Evolutionary conservation across 2,329 filamentous ascomycete species (phyloP).

Genomic region (Colletotrichum phormii): DNA sequence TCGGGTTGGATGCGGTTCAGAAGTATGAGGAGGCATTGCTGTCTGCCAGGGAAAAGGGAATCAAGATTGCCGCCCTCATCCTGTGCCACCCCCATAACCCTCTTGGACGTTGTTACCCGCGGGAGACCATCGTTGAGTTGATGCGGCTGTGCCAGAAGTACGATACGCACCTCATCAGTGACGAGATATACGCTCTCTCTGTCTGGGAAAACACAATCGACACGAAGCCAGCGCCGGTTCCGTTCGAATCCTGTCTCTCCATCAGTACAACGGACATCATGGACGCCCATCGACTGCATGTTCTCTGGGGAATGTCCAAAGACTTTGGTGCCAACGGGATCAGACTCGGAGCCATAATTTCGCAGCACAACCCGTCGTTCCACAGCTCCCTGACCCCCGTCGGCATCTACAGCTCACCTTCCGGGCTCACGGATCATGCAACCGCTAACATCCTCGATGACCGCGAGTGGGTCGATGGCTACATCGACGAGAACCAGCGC

Average conservation of each 20-base stretch:
- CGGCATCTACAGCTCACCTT: slow-evolving; percentile 27
- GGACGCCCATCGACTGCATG: slow-evolving; percentile 53
- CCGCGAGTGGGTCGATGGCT: slow-evolving; percentile 50
- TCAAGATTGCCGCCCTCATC: slow-evolving; percentile 6
- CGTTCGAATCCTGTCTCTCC: slow-evolving; percentile 56
- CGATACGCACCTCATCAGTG: slow-evolving; percentile 56
- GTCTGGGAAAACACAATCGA: slow-evolving; percentile 53
- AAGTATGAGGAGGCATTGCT: slow-evolving; percentile 40
- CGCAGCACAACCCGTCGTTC: slow-evolving; percentile 41
- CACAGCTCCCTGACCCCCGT: slow-evolving; percentile 19
- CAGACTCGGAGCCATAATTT: slow-evolving; percentile 49
- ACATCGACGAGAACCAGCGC: slow-evolving; percentile 55
- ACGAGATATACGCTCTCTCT: slow-evolving; percentile 61
- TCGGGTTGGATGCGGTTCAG: background rate
- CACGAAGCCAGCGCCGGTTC: slow-evolving; percentile 45
- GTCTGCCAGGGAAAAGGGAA: slow-evolving; percentile 48
- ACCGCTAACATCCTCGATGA: slow-evolving; percentile 35
- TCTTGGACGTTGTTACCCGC: slow-evolving; percentile 40
- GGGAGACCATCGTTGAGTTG: slow-evolving; percentile 2
- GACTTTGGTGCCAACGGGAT: slow-evolving; percentile 60
- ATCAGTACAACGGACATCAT: slow-evolving; percentile 47
- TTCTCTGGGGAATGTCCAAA: slow-evolving; percentile 45
- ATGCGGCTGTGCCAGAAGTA: slow-evolving; percentile 40
- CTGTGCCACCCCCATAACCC: slow-evolving; percentile 49
- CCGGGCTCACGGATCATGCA: slow-evolving; percentile 24